Evolutionary conservation across 2,329 filamentous ascomycete species (phyloP).

Genomic region (Fusarium falciforme): DNA sequence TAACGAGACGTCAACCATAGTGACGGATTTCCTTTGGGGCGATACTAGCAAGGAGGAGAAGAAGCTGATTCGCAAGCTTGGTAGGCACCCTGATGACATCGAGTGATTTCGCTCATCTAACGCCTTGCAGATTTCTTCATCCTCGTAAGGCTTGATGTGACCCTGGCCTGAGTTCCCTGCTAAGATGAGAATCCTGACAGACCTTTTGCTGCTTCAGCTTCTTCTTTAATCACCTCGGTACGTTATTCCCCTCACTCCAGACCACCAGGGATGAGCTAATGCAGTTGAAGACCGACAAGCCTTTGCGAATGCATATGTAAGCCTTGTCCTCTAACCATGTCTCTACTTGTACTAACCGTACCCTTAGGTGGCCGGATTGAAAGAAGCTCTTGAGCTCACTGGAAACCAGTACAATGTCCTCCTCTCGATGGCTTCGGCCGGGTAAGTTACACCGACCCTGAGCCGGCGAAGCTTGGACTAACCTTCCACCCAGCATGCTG

Average conservation of each 20-base stretch:
- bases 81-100: not conserved
- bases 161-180: accelerated
- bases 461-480: not conserved
- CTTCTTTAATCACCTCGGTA: slow-evolving; percentile 34
- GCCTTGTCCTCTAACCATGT: accelerated
- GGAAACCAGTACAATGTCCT: slow-evolving; percentile 52
- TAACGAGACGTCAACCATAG: not conserved
- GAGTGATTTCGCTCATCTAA: not conserved
- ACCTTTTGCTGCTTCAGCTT: slow-evolving; percentile 33
- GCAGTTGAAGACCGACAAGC: slow-evolving; percentile 11
- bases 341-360: accelerated
- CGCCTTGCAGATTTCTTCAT: slow-evolving; percentile 47
- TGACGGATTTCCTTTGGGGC: slow-evolving; percentile 30
- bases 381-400: slow-evolving; percentile 56
- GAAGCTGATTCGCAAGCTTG: slow-evolving; percentile 29
- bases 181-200: not conserved
- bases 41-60: slow-evolving; percentile 31
- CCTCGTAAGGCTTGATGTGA: slow-evolving; percentile 22
- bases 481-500: slow-evolving; percentile 41
- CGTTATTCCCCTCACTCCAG: accelerated
- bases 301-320: slow-evolving; percentile 35
- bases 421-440: slow-evolving; percentile 43
- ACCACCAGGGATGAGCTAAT: not conserved
- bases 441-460: slow-evolving; percentile 31
- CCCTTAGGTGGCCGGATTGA: slow-evolving; percentile 53